A percentile compares a stretch with the other conserved stretches of the same genome.
Conservation (phyloP, 176 grass and related monocot genomes). For the Ensete ventricosum region DNA sequence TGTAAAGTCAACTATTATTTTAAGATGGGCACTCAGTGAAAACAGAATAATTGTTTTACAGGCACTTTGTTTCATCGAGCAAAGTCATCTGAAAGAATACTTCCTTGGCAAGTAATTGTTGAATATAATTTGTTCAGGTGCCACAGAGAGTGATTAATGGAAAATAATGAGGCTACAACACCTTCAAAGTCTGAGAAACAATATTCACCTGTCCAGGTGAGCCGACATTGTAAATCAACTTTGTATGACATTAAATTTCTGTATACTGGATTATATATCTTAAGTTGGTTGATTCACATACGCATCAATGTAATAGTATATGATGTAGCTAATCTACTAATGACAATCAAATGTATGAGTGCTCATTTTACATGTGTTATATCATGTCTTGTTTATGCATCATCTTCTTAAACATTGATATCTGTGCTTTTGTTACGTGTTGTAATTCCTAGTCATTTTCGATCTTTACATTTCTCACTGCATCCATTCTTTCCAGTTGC, state of each 20-base stretch:
- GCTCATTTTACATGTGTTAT: no score
- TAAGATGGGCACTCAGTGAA: not conserved
- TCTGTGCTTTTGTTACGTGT: no score
- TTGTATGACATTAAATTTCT: not conserved
- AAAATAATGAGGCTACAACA: slow-evolving; percentile 39
- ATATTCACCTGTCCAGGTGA: slow-evolving; percentile 50
- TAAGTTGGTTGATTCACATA: not conserved
- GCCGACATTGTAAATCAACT: not conserved
- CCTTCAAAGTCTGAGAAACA: slow-evolving; percentile 44
- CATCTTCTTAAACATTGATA: no score
- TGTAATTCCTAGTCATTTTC: no score
- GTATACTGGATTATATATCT: slow-evolving; percentile 2
- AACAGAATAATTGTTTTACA: not conserved
- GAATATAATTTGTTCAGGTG: slow-evolving; percentile 16
- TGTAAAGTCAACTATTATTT: no score
- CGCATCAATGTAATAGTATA: not conserved
- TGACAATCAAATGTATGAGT: no score
- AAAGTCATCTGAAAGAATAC: not conserved
- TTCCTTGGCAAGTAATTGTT: not conserved
- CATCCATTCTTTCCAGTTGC: slow-evolving; percentile 6
- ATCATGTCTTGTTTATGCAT: no score
- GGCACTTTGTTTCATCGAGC: not conserved
- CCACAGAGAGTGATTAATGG: slow-evolving; percentile 26
- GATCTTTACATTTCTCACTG: no score
- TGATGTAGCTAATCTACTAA: not conserved